A percentile compares a stretch with the other conserved stretches of the same genome.
phyloP scores from a whole-genome alignment of 768 basidiomycete genomes.

The Tulasnella sp. region DNA sequence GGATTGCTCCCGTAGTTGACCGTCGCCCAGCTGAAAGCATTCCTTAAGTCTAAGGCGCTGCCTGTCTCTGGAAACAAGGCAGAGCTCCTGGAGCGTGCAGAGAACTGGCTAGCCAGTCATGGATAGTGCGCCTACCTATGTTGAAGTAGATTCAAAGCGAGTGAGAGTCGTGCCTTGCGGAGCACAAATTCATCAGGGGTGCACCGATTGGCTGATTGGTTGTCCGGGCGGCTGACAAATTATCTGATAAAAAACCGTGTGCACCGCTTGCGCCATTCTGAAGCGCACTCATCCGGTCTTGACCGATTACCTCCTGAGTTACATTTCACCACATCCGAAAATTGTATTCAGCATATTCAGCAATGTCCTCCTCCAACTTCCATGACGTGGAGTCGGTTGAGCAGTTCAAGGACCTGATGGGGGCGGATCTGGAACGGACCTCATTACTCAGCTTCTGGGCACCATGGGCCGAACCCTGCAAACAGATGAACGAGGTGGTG shows the following conservation, averaged over 20 bases:
- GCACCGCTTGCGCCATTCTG: background rate
- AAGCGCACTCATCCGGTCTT: conserved; percentile 3
- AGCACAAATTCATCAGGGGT: background rate
- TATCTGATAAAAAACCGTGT: conserved; percentile 11
- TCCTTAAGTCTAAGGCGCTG: conserved; percentile 63
- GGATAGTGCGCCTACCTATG: conserved; percentile 18
- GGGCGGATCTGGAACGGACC: conserved; percentile 69
- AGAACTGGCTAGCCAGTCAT: conserved; percentile 55
- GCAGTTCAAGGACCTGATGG: conserved; percentile 72
- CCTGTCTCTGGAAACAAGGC: conserved; percentile 65
- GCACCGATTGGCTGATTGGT: background rate
- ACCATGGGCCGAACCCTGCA: conserved; percentile 84
- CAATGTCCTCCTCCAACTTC: conserved; percentile 17
- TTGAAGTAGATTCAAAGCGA: background rate
- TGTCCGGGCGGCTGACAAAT: background rate
- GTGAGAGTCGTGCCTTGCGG: background rate
- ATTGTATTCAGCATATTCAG: background rate
- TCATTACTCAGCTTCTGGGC: conserved; percentile 95
- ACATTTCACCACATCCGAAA: conserved; percentile 14
- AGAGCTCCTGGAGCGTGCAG: conserved; percentile 63
- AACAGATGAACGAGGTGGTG: conserved; percentile 79
- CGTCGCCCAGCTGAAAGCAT: conserved; percentile 80
- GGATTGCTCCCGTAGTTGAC: conserved; percentile 49
- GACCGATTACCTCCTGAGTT: background rate
- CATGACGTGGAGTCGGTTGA: conserved; percentile 54